Evolutionary conservation across 2,329 filamentous ascomycete genomes (phyloP).

Genomic region (Xylariaceae sp.): DNA sequence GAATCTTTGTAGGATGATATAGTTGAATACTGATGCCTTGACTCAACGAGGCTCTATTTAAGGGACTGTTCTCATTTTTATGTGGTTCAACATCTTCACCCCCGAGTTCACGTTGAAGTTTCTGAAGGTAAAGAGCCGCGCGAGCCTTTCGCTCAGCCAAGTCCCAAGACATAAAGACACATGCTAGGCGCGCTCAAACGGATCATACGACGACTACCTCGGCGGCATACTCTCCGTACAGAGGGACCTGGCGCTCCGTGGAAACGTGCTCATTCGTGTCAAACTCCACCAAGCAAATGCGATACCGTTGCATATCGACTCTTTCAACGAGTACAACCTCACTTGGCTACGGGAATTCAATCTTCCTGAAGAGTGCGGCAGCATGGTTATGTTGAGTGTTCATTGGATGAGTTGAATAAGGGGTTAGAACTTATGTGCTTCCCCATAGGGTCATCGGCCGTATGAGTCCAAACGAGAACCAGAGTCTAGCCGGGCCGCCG

Average conservation of each 20-base stretch:
- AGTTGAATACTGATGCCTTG: no score
- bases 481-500: constrained; percentile 10
- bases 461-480: constrained; percentile 7
- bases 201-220: constrained; percentile 9
- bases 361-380: constrained; percentile 2
- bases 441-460: background rate
- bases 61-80: no score
- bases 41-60: no score
- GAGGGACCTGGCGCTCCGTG: constrained; percentile 14
- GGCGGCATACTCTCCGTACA: constrained; percentile 21
- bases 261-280: constrained; percentile 5
- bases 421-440: background rate
- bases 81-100: no score
- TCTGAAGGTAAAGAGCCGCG: no score
- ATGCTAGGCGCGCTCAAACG: no score
- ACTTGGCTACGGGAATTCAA: constrained; percentile 1
- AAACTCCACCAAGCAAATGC: background rate
- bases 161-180: no score
- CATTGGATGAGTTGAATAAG: constrained; percentile 16
- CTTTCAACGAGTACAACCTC: constrained; percentile 12
- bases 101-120: no score
- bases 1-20: no score
- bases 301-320: no score
- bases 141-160: no score
- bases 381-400: constrained; percentile 5